phyloP scores from a whole-genome alignment of 1,139 yeast species.

The Debaryomyces nepalensis region DNA sequence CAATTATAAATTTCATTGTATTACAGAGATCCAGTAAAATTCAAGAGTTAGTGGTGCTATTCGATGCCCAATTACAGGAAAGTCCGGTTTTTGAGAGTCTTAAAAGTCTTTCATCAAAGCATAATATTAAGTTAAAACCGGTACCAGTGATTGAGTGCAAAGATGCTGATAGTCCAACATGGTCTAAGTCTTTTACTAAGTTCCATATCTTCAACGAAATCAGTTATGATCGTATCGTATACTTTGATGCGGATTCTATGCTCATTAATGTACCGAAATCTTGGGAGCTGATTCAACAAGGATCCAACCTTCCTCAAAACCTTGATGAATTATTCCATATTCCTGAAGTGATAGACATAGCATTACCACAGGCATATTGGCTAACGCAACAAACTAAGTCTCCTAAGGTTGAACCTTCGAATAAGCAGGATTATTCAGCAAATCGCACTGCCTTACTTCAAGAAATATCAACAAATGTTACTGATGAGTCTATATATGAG shows the following conservation, averaged over 20 bases:
- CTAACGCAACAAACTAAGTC: constrained; percentile 22
- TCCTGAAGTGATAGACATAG: constrained; percentile 33
- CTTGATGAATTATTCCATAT: constrained; percentile 39
- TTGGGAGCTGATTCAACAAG: constrained; percentile 16
- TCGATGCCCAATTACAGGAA: constrained; percentile 21
- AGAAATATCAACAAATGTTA: constrained; percentile 14
- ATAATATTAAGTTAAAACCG: constrained; percentile 27
- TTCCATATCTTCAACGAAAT: constrained; percentile 54
- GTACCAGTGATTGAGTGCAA: constrained; percentile 22
- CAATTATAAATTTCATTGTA: constrained; percentile 34
- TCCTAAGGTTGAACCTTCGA: constrained; percentile 24
- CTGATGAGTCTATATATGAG: constrained; percentile 14
- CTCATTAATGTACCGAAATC: constrained; percentile 21
- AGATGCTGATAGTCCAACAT: constrained; percentile 31
- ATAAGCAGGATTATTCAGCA: constrained; percentile 16
- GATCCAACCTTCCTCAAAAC: constrained; percentile 21
- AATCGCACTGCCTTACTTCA: constrained; percentile 19
- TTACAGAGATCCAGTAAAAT: constrained; percentile 28
- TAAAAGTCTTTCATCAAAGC: constrained; percentile 12
- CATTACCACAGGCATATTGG: constrained; percentile 49
- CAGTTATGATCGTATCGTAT: constrained; percentile 45
- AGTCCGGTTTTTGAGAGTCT: constrained; percentile 14
- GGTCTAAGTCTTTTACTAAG: constrained; percentile 61
- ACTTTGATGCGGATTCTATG: constrained; percentile 51
- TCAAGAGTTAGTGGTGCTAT: constrained; percentile 33